A percentile compares a stretch with the other conserved stretches of the same genome.
phyloP scores from a whole-genome alignment of 495 filamentous ascomycete genomes.

The Amniculicola lignicola region DNA sequence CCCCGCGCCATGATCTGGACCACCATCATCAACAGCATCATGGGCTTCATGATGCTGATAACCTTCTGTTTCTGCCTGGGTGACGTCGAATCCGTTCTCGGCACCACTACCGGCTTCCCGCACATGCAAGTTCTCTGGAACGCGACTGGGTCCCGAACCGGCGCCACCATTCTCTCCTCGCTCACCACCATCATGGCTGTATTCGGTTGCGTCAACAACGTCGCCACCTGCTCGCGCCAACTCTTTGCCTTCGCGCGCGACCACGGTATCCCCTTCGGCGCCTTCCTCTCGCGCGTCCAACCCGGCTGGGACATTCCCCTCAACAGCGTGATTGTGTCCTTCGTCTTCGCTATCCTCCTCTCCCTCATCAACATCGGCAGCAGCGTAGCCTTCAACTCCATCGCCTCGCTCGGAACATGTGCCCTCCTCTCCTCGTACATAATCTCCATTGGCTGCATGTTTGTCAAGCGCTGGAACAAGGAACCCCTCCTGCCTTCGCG shows the following conservation, averaged over 20 bases:
- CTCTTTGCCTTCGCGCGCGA: conserved; percentile 34
- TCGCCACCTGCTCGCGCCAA: conserved; percentile 38
- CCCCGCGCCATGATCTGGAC: conserved; percentile 33
- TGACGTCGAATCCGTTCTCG: conserved; percentile 24
- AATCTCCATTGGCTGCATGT: conserved; percentile 27
- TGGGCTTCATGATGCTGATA: conserved; percentile 35
- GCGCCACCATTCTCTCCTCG: conserved; percentile 19
- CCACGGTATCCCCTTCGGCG: conserved; percentile 8
- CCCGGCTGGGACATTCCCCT: conserved; percentile 51
- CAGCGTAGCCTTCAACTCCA: conserved; percentile 53
- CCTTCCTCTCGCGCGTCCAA: conserved; percentile 31
- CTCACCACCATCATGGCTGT: conserved; percentile 43
- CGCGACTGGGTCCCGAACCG: conserved; percentile 28
- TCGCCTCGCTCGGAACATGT: conserved; percentile 44
- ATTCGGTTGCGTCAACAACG: conserved; percentile 45
- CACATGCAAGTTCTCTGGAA: conserved; percentile 38
- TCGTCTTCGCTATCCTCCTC: conserved; percentile 51
- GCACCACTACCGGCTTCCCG: conserved; percentile 32
- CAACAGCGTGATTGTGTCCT: conserved; percentile 50
- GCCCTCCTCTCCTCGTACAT: conserved; percentile 32
- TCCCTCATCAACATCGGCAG: conserved; percentile 62
- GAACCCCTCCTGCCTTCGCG: conserved; percentile 29
- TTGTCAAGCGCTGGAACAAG: conserved; percentile 21
- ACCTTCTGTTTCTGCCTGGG: conserved; percentile 36
- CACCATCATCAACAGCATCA: conserved; percentile 24